Evolutionary conservation across 2,329 filamentous ascomycete genomes (phyloP), one percentile per base, ranked within the genome.

Genomic region (Sporothrix inflata): DNA sequence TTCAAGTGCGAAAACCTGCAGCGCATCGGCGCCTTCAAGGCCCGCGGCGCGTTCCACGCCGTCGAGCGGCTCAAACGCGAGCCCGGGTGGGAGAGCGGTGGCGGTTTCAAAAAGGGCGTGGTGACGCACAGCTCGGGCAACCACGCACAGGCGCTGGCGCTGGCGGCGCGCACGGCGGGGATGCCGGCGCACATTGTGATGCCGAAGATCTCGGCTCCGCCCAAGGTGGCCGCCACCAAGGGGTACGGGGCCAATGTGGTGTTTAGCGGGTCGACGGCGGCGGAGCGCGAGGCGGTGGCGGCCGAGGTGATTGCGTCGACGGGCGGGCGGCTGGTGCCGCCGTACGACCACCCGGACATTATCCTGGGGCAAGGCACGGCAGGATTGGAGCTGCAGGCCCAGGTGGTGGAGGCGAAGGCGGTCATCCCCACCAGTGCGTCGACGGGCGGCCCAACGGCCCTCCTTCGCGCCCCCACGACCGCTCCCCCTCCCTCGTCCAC

Each of bases 1-100:
- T 97, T 98, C 88, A 98, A 98, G 84, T 97, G 94, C 81, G 95
- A 98, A 85, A 98, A 98, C 81, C 84, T 93, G 73, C 96, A 98
- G 84, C 89, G 90, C 71, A 90, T 97, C 71, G 96, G 95, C 69
- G 95, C 95, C 0, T 98, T 98, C 85, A 98, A 98, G 83, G 92
- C 90, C 19, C 86, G 95, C 7, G 96, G 95, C 5, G 95, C 94
- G 0, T 98, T 97, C 77, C 93, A 98, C 81, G 94, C 94, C 0
- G 79, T 97, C 49, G 86, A 90, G 77, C 83, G 92, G 72, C 82
- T 97, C 78, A 89, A 91, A 78, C 81, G 80, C 75, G 87, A 90
- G 77, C 83, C 86, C 4, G 90, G 88, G 0, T 88, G 88, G 82
- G 85, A 90, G 49, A 88, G 88, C 75, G 86, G 85, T 16, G 86